Conservation (phyloP, 257 asterid genomes). For the Nicotiana tomentosiformis region DNA sequence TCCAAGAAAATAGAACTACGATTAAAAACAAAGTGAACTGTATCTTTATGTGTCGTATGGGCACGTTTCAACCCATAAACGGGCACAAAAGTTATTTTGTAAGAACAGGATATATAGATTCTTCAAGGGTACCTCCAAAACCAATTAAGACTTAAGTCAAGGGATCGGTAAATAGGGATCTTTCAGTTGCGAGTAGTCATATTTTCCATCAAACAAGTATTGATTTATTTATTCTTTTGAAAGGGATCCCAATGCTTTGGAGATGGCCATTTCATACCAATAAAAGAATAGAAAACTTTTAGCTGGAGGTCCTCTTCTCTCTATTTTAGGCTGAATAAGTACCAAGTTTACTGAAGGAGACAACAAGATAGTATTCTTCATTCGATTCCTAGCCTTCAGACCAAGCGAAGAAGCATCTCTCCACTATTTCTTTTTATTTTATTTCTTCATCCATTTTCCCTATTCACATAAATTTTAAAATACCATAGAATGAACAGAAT, state of each 20-base stretch:
- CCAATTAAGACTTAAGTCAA: conserved; percentile 30
- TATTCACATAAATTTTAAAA: conserved; percentile 3
- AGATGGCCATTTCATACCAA: conserved; percentile 36
- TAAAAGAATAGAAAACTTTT: conserved; percentile 35
- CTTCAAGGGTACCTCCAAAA: conserved; percentile 29
- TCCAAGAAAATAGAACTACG: not conserved
- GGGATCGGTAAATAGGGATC: conserved; percentile 26
- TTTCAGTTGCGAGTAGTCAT: conserved; percentile 33
- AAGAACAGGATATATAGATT: conserved; percentile 21
- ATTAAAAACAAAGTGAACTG: not conserved
- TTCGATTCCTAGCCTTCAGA: conserved; percentile 61
- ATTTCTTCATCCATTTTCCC: not conserved
- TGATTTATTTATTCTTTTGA: conserved; percentile 26
- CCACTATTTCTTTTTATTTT: conserved; percentile 11
- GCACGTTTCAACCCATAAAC: conserved; percentile 11
- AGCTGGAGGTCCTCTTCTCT: conserved; percentile 30
- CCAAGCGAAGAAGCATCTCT: conserved; percentile 51
- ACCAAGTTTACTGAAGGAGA: conserved; percentile 62
- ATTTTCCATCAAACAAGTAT: conserved; percentile 33
- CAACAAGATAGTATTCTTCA: conserved; percentile 55
- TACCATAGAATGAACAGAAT: not conserved
- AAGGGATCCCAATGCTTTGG: conserved; percentile 37
- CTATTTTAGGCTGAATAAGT: conserved; percentile 54
- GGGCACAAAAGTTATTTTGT: conserved; percentile 17
- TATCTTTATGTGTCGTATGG: not conserved